Evolutionary conservation across 2,329 filamentous ascomycete genomes (phyloP), one percentile per base, ranked within the genome.

Genomic region (Venturiaceae sp.): DNA sequence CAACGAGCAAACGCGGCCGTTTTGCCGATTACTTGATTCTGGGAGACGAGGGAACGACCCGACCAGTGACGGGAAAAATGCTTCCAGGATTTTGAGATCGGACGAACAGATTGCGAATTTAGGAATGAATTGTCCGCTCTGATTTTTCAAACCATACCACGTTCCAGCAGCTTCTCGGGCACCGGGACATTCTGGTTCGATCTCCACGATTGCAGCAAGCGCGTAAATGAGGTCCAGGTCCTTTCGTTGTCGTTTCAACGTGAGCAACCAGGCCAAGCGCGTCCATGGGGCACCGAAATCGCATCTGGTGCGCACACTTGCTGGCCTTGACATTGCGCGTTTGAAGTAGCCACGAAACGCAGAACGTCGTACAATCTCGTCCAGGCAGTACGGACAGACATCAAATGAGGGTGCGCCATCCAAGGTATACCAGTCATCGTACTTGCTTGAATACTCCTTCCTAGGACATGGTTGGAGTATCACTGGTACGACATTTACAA

Each of bases 231-330:
- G 73, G 13, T 82, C 80, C 41, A 94, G 74, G 63, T 90, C 84
- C 3, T 80, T 77, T 19, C 82, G 77, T 13, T 83, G 74, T 63
- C 89, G 83, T 70, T 91, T 90, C 56, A 88, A 75, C 2, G 85
- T 92, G 62, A 95, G 78, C 3, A 92, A 78, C 83, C 88, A 95
- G 0, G 91, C 91, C 39, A 96, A 83, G 30, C 89, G 84, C 65
- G 90, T 86, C 90, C 91, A 96, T 0, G 86, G 83, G 13, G 83
- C 80, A 32, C 88, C 89, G 71, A 96, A 90, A 63, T 91, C 86
- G 72, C 92, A 97, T 50, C 80, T 77, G 7, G 88, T 78, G 50
- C 82, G 77, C 41, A 78, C 75, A 14, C 82, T 79, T 2, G 79
- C 74, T 4, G 82, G 76, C 16, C 84, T 82, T 30, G 78, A 75